Percentiles rank a stretch among this genome's conserved stretches.
phyloP scores from a whole-genome alignment of 2,329 filamentous ascomycete genomes.

The Xylariaceae sp. region DNA sequence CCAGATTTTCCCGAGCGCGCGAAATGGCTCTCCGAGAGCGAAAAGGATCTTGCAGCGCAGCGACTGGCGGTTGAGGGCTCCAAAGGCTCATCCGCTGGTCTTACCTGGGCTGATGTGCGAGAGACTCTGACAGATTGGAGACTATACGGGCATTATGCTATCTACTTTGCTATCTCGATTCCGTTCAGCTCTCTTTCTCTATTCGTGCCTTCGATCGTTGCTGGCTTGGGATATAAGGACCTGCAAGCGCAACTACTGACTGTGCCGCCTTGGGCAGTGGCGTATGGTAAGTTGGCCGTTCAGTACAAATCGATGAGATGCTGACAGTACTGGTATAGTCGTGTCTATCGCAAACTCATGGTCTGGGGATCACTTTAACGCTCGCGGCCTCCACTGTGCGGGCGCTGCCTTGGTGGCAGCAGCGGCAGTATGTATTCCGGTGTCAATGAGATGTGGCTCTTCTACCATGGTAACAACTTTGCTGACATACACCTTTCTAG shows the following conservation, averaged over 20 bases:
- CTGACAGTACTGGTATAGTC: conserved; percentile 31
- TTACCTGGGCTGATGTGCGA: conserved; percentile 67
- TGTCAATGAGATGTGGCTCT: no score
- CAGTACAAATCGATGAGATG: background rate
- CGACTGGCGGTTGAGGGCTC: conserved; percentile 47
- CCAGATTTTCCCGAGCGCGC: conserved; percentile 67
- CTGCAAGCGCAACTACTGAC: conserved; percentile 61
- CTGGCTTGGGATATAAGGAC: conserved; percentile 34
- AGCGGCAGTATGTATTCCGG: conserved; percentile 20
- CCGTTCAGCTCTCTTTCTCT: conserved; percentile 36
- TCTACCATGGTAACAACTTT: no score
- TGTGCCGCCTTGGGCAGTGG: conserved; percentile 65
- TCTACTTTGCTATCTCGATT: conserved; percentile 41
- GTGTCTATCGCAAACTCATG: conserved; percentile 46
- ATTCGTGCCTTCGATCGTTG: conserved; percentile 60
- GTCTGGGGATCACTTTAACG: conserved; percentile 62
- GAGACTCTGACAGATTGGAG: conserved; percentile 64
- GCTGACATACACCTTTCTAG: conserved; percentile 12
- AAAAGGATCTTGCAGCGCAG: conserved; percentile 53
- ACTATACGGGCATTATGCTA: conserved; percentile 65
- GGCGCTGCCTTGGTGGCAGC: conserved; percentile 43
- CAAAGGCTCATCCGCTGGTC: conserved; percentile 58
- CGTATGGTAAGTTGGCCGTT: conserved; percentile 27
- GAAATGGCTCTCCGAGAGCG: conserved; percentile 57
- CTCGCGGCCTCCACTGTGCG: conserved; percentile 46